phyloP scores from a whole-genome alignment of 768 basidiomycete genomes.

The Podaxis sp. region DNA sequence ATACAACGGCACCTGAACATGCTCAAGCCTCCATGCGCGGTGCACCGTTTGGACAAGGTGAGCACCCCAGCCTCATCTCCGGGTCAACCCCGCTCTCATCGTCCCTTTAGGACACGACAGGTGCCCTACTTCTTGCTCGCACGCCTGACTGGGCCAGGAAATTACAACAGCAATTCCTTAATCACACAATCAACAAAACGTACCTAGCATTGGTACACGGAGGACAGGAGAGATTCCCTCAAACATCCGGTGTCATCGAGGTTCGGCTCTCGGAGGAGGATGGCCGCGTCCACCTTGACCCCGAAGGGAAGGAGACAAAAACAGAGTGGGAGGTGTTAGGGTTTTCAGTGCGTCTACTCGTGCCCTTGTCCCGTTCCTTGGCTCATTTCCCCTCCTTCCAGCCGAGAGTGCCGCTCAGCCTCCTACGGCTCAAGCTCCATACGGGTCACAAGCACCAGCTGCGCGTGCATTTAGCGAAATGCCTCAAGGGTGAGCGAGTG shows the following conservation, averaged over 20 bases:
- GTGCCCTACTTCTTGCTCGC: constrained; percentile 53
- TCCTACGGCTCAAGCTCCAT: constrained; percentile 50
- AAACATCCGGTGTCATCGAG: constrained; percentile 36
- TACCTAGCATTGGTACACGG: constrained; percentile 65
- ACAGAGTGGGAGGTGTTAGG: constrained; percentile 59
- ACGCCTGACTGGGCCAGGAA: constrained; percentile 36
- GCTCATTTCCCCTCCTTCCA: constrained; percentile 13
- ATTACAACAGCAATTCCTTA: constrained; percentile 52
- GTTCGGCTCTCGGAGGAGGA: constrained; percentile 36
- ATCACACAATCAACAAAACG: constrained; percentile 45
- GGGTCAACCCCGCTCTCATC: not conserved
- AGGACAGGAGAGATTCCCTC: constrained; percentile 39
- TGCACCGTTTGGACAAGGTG: constrained; percentile 70
- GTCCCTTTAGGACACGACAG: constrained; percentile 51
- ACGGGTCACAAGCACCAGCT: constrained; percentile 73
- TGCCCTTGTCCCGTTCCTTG: not conserved
- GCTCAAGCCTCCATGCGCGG: constrained; percentile 32
- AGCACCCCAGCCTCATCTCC: not conserved
- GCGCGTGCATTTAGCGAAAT: constrained; percentile 56
- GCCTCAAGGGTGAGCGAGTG: constrained; percentile 37
- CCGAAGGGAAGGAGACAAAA: constrained; percentile 28
- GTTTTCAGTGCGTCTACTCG: constrained; percentile 44
- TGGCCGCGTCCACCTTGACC: constrained; percentile 40
- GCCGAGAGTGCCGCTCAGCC: constrained; percentile 45
- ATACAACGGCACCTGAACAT: constrained; percentile 18